Evolutionary conservation across 202 grass and related monocot genomes (phyloP), one percentile per base, ranked within the genome.

Genomic region (Dendrocalamus latiflorus): DNA sequence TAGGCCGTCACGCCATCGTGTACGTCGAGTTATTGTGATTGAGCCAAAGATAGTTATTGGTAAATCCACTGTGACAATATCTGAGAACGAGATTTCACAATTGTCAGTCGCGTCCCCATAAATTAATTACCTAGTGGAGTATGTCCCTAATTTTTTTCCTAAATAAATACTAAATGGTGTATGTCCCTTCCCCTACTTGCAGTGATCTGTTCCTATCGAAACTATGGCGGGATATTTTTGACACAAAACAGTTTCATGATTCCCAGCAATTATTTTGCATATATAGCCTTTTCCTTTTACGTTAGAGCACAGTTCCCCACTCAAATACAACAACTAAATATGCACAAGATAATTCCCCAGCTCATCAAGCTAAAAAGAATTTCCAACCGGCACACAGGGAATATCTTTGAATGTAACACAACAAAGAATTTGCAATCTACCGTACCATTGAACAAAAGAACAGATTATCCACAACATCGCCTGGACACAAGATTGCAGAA

Each of bases 1-100:
- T 30, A 70, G 43, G 53, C 4, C 43, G 53, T 70, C 78, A 87
- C 38, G 78, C 33, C 78, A 86, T 56, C 20, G 24, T 42, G 57
- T 12, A 24, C 50, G 12, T 45, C 1, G 8, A 47, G 56, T 26
- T 30, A 45, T 26, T 30, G 1, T 20, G 30, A 18, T 15, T 9
- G 61, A 54, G 15, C 34, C 59, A 4, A n/a, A 83, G 33, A 9
- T 12, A 20, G 13, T 41, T 37, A 43, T n/a, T 13, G 34, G 17
- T 2, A 42, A 4, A 18, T 55, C 33, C 20, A 25, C 6, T 4
- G 9, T 14, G 39, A 20, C 13, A 18, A 10, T 20, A 26, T 42
- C 21, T 1, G 39, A 14, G 4, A 30, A 20, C 9, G 15, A 42
- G 1, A 50, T 17, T 33, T 13, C 13, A 51, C 10, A 50, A 49